A percentile compares a stretch with the other conserved stretches of the same genome.
Conservation (phyloP, 306 rosid species). For the Dalbergia cochinchinensis region DNA sequence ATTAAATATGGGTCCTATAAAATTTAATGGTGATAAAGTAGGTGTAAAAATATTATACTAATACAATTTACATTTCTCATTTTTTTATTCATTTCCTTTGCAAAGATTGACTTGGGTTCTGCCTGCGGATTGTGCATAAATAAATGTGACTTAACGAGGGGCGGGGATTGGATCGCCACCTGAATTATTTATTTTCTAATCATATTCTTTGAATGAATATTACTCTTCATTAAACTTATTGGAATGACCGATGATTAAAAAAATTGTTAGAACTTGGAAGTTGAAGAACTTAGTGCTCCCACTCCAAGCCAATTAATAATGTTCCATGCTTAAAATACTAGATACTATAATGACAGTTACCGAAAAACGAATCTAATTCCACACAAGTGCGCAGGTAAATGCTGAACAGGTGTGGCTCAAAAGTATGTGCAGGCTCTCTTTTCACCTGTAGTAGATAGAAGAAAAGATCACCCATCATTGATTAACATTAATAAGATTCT, state of each 20-base stretch:
- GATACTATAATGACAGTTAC: conserved; percentile 39
- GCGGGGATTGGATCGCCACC: conserved; percentile 7
- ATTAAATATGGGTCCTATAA: no score
- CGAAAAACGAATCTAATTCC: conserved; percentile 40
- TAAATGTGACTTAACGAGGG: conserved; percentile 21
- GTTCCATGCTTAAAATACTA: conserved; percentile 3
- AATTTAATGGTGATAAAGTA: no score
- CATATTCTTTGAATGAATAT: not conserved
- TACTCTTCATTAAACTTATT: conserved; percentile 37
- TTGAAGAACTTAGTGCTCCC: conserved; percentile 12
- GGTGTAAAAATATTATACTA: no score
- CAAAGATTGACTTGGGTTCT: conserved; percentile 32
- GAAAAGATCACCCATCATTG: conserved; percentile 20
- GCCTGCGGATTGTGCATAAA: conserved; percentile 7
- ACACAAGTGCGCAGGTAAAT: not conserved
- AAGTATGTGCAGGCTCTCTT: not conserved
- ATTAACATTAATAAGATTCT: conserved; percentile 15
- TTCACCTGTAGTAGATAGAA: not conserved
- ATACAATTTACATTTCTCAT: no score
- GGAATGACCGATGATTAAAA: conserved; percentile 40
- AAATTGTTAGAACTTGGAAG: conserved; percentile 14
- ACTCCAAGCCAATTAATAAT: conserved; percentile 23
- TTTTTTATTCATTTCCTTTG: not conserved
- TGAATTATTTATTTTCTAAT: conserved; percentile 17
- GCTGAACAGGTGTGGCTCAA: conserved; percentile 1